Percentiles rank a stretch among this genome's conserved stretches.
Evolutionary conservation across 495 filamentous ascomycete genomes (phyloP).

Genomic region (Tuber magnatum): DNA sequence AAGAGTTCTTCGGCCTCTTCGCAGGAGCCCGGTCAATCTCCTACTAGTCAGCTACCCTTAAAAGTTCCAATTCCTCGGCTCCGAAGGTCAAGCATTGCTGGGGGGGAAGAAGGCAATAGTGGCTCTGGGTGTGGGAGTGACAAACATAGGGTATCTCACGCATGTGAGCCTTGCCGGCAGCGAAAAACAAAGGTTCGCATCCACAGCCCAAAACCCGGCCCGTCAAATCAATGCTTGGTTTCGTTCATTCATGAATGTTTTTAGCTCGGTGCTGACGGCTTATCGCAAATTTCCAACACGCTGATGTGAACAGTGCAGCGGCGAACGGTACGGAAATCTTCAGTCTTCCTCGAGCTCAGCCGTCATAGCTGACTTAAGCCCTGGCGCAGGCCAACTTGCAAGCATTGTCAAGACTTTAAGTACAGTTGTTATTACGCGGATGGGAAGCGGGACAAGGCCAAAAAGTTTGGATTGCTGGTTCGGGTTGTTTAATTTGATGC

Average conservation of each 20-base stretch:
- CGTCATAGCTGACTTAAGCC: slow-evolving; percentile 8
- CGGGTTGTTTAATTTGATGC: neutral
- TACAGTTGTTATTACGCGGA: slow-evolving; percentile 52
- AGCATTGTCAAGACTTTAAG: slow-evolving; percentile 51
- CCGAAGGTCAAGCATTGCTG: slow-evolving; percentile 19
- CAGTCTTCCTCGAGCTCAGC: slow-evolving; percentile 9
- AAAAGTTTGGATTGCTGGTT: slow-evolving; percentile 43
- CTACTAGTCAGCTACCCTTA: slow-evolving; percentile 5
- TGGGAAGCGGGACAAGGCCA: slow-evolving; percentile 54
- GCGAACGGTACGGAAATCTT: slow-evolving; percentile 44
- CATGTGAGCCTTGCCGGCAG: slow-evolving; percentile 40
- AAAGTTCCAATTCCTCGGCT: slow-evolving; percentile 36
- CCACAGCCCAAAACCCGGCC: slow-evolving; percentile 4
- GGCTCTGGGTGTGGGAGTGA: slow-evolving; percentile 28
- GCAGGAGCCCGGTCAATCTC: slow-evolving; percentile 16
- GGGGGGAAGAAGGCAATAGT: slow-evolving; percentile 29
- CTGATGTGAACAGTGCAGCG: slow-evolving; percentile 46
- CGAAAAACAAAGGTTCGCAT: slow-evolving; percentile 49
- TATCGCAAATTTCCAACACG: slow-evolving; percentile 12
- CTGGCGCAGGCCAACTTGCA: slow-evolving; percentile 45
- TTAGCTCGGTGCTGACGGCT: slow-evolving; percentile 23
- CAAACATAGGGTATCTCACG: slow-evolving; percentile 40
- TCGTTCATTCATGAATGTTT: slow-evolving; percentile 12
- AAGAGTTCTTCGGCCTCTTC: slow-evolving; percentile 29
- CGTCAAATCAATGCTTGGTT: slow-evolving; percentile 5